These are phyloP conservation scores for Chrysochromulina parva DNA, from an alignment of 78 protist genomes.

Conservation along the genomic window DNA sequence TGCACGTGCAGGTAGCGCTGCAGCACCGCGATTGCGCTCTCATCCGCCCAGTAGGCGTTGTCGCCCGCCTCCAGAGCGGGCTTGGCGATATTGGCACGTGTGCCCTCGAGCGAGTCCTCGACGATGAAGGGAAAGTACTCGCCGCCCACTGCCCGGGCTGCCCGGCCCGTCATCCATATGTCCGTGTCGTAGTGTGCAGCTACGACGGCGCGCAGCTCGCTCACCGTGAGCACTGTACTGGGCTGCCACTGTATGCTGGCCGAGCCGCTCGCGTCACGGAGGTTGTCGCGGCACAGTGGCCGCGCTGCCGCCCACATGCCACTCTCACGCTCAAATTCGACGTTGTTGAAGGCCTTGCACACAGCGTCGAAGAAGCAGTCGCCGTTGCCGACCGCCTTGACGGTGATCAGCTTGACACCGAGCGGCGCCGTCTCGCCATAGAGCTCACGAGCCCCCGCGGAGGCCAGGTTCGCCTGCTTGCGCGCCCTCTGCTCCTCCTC, in stretches of 20 bases:
- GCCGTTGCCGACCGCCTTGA: neutral
- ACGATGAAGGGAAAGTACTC: neutral
- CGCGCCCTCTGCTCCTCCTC: neutral
- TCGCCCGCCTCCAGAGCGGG: neutral
- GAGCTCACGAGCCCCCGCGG: neutral
- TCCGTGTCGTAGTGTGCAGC: neutral
- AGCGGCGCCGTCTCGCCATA: neutral
- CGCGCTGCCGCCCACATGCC: neutral
- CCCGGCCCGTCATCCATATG: neutral
- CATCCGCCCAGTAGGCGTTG: neutral
- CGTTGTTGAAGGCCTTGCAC: neutral
- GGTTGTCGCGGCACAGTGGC: too few species aligned
- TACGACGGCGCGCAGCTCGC: neutral
- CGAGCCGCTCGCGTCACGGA: too few species aligned
- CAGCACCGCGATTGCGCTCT: neutral
- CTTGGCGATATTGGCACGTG: neutral
- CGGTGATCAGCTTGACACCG: neutral
- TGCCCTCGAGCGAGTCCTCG: neutral
- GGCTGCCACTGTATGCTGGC: neutral
- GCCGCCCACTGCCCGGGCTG: neutral
- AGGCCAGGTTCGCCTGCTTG: neutral
- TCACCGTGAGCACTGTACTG: neutral
- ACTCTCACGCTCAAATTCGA: neutral
- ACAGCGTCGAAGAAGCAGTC: neutral
- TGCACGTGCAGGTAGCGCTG: neutral